Evolutionary conservation across 176 grass and related monocot genomes (phyloP), one percentile per base, ranked within the genome.

Genomic region (Lolium multiflorum): DNA sequence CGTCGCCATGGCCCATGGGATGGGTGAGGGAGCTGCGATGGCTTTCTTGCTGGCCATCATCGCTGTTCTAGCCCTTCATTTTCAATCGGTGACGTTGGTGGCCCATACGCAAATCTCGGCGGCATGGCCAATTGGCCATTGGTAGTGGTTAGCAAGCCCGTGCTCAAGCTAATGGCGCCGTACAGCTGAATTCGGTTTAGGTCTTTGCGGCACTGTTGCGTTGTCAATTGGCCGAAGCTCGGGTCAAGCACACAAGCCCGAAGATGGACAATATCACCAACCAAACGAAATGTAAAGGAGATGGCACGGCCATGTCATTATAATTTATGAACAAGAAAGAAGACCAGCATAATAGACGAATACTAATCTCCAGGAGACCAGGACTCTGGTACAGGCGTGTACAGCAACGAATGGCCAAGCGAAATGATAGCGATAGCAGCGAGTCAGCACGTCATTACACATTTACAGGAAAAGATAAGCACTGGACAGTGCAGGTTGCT

Each of bases 31-130:
- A 31, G 49, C 57, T 43, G 41, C 7, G 26, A 56, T 49, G 17
- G 18, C 71, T 67, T 76, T 12, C 16, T 48, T 88, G 49, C 66
- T 57, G 38, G n/a, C 71, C 11, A 16, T 7, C 41, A 43, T 3
- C 22, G 57, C 35, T 82, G 70, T 57, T 79, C 16, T 48, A 43
- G 41, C 7, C 21, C 64, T 10, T 68, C 20, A n/a, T 82, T 81
- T 55, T n/a, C 2, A 16, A 50, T 71, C 17, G 49, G 11, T 47
- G 83, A 58, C 44, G 38, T 22, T 15, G n/a, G 54, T n/a, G 52
- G 11, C 31, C 47, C 3, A 55, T 56, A 66, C 20, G 31, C 9
- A n/a, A n/a, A 76, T 38, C 11, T 81, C 25, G 43, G 20, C 24
- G 39, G 16, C 48, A 60, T 12, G 31, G 26, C 11, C 11, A 18